Percentiles rank a stretch among this genome's conserved stretches.
phyloP scores from a whole-genome alignment of 1,139 yeast genomes.

The Lodderomyces oxycetoniae region DNA sequence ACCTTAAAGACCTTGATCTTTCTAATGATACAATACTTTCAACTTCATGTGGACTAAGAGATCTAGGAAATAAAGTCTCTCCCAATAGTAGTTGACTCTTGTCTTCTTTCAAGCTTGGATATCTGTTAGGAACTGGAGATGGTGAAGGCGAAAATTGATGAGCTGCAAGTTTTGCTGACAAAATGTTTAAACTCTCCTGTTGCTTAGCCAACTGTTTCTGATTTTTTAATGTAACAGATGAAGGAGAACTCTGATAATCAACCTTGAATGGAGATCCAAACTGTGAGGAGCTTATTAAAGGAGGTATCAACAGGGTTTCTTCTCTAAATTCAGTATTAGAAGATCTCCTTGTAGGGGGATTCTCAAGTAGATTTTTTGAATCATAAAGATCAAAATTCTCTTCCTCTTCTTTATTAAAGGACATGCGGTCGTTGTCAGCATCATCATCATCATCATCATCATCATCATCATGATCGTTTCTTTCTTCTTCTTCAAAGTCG shows the following conservation, averaged over 20 bases:
- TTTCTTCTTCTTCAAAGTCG: constrained; percentile 6
- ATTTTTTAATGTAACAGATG: not conserved
- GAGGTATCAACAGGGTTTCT: constrained; percentile 22
- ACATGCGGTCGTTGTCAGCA: constrained; percentile 9
- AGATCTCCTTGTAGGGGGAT: constrained; percentile 27
- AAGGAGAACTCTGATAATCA: constrained; percentile 16
- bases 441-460: constrained; percentile 10
- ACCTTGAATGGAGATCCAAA: constrained; percentile 38
- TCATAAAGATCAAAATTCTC: constrained; percentile 18
- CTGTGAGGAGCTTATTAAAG: constrained; percentile 11
- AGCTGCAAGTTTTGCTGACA: constrained; percentile 1
- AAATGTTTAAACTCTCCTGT: not conserved
- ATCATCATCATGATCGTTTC: constrained; percentile 10
- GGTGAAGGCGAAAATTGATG: constrained; percentile 3
- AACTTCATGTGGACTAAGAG: constrained; percentile 61
- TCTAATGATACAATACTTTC: constrained; percentile 71
- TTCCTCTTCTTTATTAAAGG: constrained; percentile 7
- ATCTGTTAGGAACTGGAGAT: constrained; percentile 8
- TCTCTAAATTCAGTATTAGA: constrained; percentile 23
- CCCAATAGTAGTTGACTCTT: constrained; percentile 33
- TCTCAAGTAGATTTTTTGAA: constrained; percentile 20
- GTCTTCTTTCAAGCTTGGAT: constrained; percentile 5
- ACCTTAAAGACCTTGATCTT: constrained; percentile 58
- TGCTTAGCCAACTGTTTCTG: not conserved
- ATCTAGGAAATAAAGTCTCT: constrained; percentile 68